Conservation (phyloP, 768 basidiomycete species). For the Dioszegia hungarica region DNA sequence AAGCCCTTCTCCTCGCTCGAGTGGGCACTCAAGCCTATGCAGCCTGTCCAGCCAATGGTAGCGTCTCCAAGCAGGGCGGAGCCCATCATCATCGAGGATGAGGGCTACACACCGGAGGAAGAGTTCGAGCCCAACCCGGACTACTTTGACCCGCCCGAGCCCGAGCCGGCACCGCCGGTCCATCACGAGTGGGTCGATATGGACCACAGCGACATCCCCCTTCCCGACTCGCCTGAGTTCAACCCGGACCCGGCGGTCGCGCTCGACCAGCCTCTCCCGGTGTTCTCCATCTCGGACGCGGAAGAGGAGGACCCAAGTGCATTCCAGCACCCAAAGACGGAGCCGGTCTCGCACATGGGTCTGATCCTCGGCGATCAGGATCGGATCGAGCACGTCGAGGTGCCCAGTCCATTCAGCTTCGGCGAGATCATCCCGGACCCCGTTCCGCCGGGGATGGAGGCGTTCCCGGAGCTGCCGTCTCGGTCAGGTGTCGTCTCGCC, state of each 20-base stretch:
- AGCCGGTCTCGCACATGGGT: not conserved
- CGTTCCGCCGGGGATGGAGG: slow-evolving; percentile 1
- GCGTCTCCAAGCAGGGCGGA: not conserved
- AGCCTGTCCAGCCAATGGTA: not conserved
- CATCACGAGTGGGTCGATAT: not conserved
- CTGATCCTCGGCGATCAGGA: not conserved
- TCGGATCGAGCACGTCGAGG: not conserved
- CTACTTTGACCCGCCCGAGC: no score
- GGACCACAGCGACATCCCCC: not conserved
- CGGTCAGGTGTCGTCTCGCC: not conserved
- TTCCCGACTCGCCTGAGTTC: not conserved
- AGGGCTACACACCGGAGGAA: not conserved
- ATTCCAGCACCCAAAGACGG: not conserved
- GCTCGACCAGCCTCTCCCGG: slow-evolving; percentile 2
- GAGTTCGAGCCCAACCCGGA: no score
- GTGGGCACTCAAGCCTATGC: not conserved
- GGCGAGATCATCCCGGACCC: slow-evolving; percentile 6
- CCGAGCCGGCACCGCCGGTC: not conserved
- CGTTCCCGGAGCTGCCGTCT: slow-evolving; percentile 2
- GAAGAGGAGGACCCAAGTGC: not conserved
- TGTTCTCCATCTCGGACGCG: not conserved
- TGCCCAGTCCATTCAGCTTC: not conserved
- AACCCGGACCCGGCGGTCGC: slow-evolving; percentile 3
- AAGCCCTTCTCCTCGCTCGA: not conserved
- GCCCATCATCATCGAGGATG: not conserved